phyloP scores from a whole-genome alignment of 345 rosid species.

The Arabidopsis arenosa region DNA sequence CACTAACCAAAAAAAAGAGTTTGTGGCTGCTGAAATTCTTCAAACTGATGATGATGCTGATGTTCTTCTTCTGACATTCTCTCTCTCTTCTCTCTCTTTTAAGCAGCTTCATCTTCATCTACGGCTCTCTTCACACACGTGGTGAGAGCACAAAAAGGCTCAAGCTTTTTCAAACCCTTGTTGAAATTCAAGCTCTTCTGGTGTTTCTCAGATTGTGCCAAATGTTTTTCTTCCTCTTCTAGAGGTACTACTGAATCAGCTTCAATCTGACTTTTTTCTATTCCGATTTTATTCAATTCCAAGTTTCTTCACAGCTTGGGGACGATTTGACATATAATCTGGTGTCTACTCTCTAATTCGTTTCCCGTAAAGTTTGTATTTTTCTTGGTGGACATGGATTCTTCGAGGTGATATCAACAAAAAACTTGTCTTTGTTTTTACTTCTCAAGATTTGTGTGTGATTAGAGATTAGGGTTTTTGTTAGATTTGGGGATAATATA shows the following conservation, averaged over 20 bases:
- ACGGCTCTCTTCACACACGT: constrained; percentile 16
- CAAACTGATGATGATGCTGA: constrained; percentile 16
- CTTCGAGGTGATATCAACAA: constrained; percentile 30
- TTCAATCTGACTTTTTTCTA: constrained; percentile 3
- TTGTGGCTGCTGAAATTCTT: constrained; percentile 42
- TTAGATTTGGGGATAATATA: constrained; percentile 27
- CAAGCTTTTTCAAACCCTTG: constrained; percentile 15
- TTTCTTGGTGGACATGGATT: constrained; percentile 16
- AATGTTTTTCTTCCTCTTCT: constrained; percentile 8
- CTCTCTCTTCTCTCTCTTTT: constrained; percentile 17
- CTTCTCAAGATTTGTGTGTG: constrained; percentile 16
- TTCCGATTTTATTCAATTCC: constrained; percentile 19
- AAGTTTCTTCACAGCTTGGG: constrained; percentile 18
- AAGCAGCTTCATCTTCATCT: constrained; percentile 25
- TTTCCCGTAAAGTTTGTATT: constrained; percentile 23
- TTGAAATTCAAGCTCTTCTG: constrained; percentile 33
- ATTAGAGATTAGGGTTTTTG: constrained; percentile 23
- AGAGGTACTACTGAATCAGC: constrained; percentile 31
- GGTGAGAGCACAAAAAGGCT: constrained; percentile 30
- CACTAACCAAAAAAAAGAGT: constrained; percentile 9
- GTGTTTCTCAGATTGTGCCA: neutral
- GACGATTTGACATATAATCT: constrained; percentile 7
- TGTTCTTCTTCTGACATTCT: constrained; percentile 26
- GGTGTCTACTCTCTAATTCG: constrained; percentile 7
- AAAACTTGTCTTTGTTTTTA: constrained; percentile 2